Base-by-base conservation (phyloP, 2,329 filamentous ascomycete species). In the Hirsutella thompsonii region DNA sequence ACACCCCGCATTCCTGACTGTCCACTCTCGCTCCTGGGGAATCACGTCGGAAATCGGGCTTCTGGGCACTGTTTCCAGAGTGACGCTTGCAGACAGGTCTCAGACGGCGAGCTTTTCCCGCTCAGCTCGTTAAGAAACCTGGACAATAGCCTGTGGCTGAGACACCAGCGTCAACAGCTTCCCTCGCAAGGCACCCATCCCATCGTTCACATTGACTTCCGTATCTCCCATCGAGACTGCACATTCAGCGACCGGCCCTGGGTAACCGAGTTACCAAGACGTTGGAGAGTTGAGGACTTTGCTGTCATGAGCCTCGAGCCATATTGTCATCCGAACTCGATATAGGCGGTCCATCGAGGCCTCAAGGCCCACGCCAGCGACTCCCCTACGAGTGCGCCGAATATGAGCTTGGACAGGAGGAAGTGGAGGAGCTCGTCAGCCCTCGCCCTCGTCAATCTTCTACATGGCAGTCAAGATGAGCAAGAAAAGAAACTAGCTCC, bases 351-450 rank as follows among this genome's bases (percentile, higher is more conserved):
- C 20, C 35, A 21, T 32, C 32, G 29, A 39, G 30, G 39, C 19
- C 23, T 20, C 16, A 9, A 30, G 9, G 35, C 39, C 18, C 41
- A 16, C 37, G 32, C 18, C 34, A 29, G 33, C 23, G 13, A 21
- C 19, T 29, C 30, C 13, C 8, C 9, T 21, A 18, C 40, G 14
- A 13, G 9, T 34, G 33, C 29, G 41, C 44, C 40, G 40, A 47
- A 30, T 32, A 62, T 60, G 55, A 56, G 49, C 37, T 45, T 52
- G 40, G 59, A 62, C 20, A 55, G 52, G 39, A 60, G 58, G 57
- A 62, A 54, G 49, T 54, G 58, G 46, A 57, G 47, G 48, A 54
- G 58, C 41, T 51, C 59, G 21, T 53, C 56, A 6, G 52, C 46
- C 37, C 47, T 58, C 18, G 49, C 51, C 37, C 49, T 52, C 20